Base-by-base conservation (phyloP, 1,284 basidiomycete species). In the Vanrija sp. region DNA sequence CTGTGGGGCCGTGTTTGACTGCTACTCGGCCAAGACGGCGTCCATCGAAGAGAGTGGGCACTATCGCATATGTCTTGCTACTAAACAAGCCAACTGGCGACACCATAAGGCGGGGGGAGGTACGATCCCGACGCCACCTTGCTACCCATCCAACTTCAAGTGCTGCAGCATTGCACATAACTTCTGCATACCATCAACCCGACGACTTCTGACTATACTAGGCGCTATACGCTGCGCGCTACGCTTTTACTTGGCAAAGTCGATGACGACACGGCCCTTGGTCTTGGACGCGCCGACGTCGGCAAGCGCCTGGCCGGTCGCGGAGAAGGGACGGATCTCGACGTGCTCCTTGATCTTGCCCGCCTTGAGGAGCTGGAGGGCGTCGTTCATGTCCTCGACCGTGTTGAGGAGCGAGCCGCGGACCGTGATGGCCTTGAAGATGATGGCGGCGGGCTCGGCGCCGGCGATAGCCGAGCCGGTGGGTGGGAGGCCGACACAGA, bases 371-470 rank as follows among this genome's bases (percentile, higher is more conserved):
- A 52, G 25, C 43, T 49, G 18, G 53, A 61, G 55, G 5, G 59
- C 59, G 28, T 57, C 59, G 19, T 19, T 21, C 59, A 61, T 61
- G 59, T 61, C 59, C 23, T 29, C 39, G 48, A 55, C 55, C 16
- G 55, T 57, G 38, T 58, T 58, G 56, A 79, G 66, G 34, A 73
- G 71, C 58, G 71, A 64, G 43, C 64, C 63, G 45, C 76, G 67
- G 40, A 74, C 77, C 38, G 69, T 64, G 58, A 78, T 70, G 64
- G 80, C 66, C 55, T 63, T 61, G 54, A 78, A 76, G 58, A 71
- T 70, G 65, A 66, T 67, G 25, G 64, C 58, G 43, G 64, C 48
- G n/a, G 57, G 58, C 57, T 65, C 65, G 43, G 67, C 74, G 49
- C 67, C 60, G 51, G 62, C 65, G 53, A 74, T 65, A 46, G 73